Evolutionary conservation across 768 basidiomycete species (phyloP).

Genomic region (Pisolithus albus): DNA sequence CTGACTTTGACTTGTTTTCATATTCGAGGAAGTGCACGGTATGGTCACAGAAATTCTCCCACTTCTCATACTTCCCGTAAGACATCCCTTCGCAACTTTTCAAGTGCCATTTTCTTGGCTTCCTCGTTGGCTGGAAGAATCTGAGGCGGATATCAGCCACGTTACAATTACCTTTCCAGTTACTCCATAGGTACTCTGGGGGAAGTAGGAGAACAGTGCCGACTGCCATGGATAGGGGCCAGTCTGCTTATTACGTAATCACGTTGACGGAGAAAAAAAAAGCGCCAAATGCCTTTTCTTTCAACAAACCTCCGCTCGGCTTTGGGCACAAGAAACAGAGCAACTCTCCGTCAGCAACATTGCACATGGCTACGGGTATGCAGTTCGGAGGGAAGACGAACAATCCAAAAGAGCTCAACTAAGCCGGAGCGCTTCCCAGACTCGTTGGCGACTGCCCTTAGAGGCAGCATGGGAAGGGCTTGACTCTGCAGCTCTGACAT

Average conservation of each 20-base stretch:
- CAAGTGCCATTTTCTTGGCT: neutral
- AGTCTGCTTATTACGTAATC: too few species aligned
- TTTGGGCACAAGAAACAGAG: slow-evolving; percentile 29
- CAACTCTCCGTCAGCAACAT: slow-evolving; percentile 45
- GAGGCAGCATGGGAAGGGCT: slow-evolving; percentile 48
- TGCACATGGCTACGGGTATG: slow-evolving; percentile 47
- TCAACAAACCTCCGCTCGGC: slow-evolving; percentile 18
- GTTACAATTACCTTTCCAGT: too few species aligned
- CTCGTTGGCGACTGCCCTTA: slow-evolving; percentile 28
- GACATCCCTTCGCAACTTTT: neutral
- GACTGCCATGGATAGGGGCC: too few species aligned
- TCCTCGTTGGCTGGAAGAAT: too few species aligned
- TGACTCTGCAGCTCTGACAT: slow-evolving; percentile 73
- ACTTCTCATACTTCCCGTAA: neutral
- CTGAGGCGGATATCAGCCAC: too few species aligned
- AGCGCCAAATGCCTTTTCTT: too few species aligned
- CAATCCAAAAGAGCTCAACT: slow-evolving; percentile 50
- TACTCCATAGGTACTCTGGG: too few species aligned
- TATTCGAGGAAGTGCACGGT: neutral
- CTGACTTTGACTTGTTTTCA: too few species aligned
- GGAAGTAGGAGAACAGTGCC: too few species aligned
- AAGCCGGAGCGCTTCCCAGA: slow-evolving; percentile 69
- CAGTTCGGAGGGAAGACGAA: slow-evolving; percentile 39
- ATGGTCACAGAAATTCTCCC: neutral
- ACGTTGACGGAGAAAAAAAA: too few species aligned